Evolutionary conservation across 2,329 filamentous ascomycete genomes (phyloP).

Genomic region (Orbilia blumenaviensis): DNA sequence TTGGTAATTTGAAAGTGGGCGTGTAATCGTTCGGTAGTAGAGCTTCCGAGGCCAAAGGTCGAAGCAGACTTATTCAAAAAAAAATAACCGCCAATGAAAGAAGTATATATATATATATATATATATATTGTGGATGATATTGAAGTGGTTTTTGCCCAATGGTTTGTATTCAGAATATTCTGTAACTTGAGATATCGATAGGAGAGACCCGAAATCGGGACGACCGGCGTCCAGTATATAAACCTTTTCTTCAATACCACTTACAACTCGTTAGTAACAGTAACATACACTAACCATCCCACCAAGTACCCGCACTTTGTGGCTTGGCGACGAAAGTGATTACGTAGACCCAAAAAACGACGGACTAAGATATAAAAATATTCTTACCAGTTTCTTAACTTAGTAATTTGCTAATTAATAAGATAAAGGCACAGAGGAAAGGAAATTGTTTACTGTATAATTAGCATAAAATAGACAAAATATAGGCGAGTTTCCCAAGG

Average conservation of each 20-base stretch:
- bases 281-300: neutral
- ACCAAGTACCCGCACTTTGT: neutral
- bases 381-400: neutral
- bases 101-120: too few species aligned
- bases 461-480: neutral
- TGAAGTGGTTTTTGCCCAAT: too few species aligned
- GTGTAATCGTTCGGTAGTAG: neutral
- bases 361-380: neutral
- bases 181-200: too few species aligned
- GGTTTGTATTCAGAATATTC: too few species aligned
- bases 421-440: too few species aligned
- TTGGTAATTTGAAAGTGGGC: neutral
- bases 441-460: too few species aligned
- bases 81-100: too few species aligned
- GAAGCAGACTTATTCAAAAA: too few species aligned
- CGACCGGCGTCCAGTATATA: constrained; percentile 5
- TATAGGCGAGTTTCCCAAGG: neutral
- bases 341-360: neutral
- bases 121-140: too few species aligned
- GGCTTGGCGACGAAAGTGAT: constrained; percentile 11
- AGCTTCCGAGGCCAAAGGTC: too few species aligned
- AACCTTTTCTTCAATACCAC: constrained; percentile 6
- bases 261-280: neutral
- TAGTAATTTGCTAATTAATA: too few species aligned
- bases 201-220: neutral